phyloP scores from a whole-genome alignment of 2,329 filamentous ascomycete species.

The Biscogniauxia mediterranea region DNA sequence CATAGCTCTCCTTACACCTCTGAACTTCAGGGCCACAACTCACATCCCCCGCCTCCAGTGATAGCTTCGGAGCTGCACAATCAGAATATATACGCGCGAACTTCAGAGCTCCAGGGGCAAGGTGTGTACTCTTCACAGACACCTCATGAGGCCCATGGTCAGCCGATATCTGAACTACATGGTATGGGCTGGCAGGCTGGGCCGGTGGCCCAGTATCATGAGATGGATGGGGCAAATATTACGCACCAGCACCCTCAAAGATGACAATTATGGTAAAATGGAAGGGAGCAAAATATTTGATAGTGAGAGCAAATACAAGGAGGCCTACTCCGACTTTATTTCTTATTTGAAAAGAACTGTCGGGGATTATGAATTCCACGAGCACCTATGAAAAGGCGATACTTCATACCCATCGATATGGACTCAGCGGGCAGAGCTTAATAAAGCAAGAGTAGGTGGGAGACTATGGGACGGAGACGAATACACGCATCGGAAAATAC shows the following conservation, averaged over 20 bases:
- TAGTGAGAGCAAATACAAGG: background rate
- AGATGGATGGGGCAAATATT: conserved; percentile 24
- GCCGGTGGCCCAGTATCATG: conserved; percentile 23
- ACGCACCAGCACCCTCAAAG: background rate
- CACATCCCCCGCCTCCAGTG: conserved; percentile 10
- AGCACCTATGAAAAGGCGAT: too few relatives aligned
- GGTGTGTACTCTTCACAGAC: conserved; percentile 8
- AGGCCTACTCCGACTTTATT: background rate
- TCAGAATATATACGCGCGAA: conserved; percentile 12
- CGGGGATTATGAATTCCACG: too few relatives aligned
- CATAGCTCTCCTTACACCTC: conserved; percentile 16
- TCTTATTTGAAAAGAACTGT: too few relatives aligned
- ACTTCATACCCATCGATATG: too few relatives aligned
- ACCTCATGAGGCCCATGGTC: conserved; percentile 22
- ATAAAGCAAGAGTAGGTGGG: too few relatives aligned
- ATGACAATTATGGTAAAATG: background rate
- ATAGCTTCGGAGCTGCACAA: conserved; percentile 20
- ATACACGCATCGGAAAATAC: too few relatives aligned
- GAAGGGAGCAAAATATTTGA: background rate
- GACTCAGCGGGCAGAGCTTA: too few relatives aligned
- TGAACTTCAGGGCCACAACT: conserved; percentile 17
- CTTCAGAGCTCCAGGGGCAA: conserved; percentile 19
- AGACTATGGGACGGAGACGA: too few relatives aligned
- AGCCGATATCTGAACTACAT: conserved; percentile 22
- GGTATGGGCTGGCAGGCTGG: conserved; percentile 28